Base-by-base conservation (phyloP, 164 flowering plant genomes). In the Vitis cinerea region DNA sequence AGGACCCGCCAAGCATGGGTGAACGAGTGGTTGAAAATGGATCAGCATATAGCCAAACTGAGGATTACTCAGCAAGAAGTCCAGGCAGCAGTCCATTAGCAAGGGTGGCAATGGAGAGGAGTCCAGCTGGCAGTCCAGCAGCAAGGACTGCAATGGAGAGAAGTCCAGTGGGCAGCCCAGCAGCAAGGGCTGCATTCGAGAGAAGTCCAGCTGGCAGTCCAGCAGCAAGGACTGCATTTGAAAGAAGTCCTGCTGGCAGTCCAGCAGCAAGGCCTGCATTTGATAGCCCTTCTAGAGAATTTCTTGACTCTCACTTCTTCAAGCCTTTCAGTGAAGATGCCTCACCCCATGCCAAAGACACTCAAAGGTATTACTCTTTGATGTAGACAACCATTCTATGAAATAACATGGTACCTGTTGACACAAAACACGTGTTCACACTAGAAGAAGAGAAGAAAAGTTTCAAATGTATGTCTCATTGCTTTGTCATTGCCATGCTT, bases 321-420 rank as follows among this genome's bases (percentile, higher is more conserved):
- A 81, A 80, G 81, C 75, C 68, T 59, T 29, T 19, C 44, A 77
- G 74, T 68, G 61, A 72, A 48, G 85, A 85, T 81, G 75, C 82
- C 59, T 87, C 95, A 71, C 90, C 87, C 10, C 81, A 70, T 66
- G 77, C 80, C 64, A 83, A 82, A 72, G 91, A 83, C 57, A 57
- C 76, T 51, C 84, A 78, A 29, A 90, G 97, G 98, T 90, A 73
- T 49, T 29, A 31, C 4, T 48, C 50, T 68, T 52, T 23, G 9
- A 51, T 31, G 7, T 51, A 13, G 56, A 37, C 44, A 4, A 37
- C 44, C 0, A 4, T 37, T 37, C 44, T 37, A 23, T 23, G 1
- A 37, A 37, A 1, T 37, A 37, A 37, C 6, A 37, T 37, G 44
- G 44, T 37, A 37, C 44, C 7, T 37, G 44, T 37, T 37, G 44